Percentiles rank a stretch among this genome's conserved stretches.
These are phyloP conservation scores for Fusarium sarcochroum DNA, from an alignment of 2,329 filamentous ascomycete species.

Conservation along the genomic window DNA sequence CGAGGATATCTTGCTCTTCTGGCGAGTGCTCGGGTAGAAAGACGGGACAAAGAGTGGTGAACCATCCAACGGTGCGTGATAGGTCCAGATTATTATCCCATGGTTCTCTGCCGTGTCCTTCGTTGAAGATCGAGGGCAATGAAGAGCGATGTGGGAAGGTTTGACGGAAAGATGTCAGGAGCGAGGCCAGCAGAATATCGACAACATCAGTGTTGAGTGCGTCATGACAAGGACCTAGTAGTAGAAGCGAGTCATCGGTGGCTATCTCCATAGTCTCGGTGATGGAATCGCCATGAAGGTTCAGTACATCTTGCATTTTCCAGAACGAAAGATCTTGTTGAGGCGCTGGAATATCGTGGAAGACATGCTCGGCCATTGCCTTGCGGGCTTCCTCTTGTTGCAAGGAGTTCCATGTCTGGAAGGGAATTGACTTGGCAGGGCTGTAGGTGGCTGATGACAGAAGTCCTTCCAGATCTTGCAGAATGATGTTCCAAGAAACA, in stretches of 20 bases:
- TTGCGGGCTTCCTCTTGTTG: constrained; percentile 40
- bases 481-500: constrained; percentile 62
- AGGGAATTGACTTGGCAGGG: neutral
- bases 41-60: constrained; percentile 50
- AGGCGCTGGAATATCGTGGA: constrained; percentile 22
- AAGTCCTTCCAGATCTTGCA: constrained; percentile 52
- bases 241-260: neutral
- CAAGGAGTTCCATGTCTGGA: constrained; percentile 53
- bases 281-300: constrained; percentile 29
- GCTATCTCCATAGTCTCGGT: constrained; percentile 20
- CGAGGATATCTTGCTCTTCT: constrained; percentile 15
- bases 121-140: constrained; percentile 50
- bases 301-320: constrained; percentile 37
- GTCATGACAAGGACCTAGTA: constrained; percentile 33
- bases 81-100: constrained; percentile 47
- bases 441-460: constrained; percentile 51
- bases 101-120: constrained; percentile 56
- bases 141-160: constrained; percentile 48
- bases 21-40: constrained; percentile 36
- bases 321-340: constrained; percentile 40
- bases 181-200: constrained; percentile 52
- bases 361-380: constrained; percentile 34
- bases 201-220: constrained; percentile 51
- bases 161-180: constrained; percentile 46
- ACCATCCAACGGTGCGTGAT: constrained; percentile 56